Percentiles rank a stretch among this genome's conserved stretches.
phyloP scores from a whole-genome alignment of 148 eudicot species.

The Rhododendron ovatum region DNA sequence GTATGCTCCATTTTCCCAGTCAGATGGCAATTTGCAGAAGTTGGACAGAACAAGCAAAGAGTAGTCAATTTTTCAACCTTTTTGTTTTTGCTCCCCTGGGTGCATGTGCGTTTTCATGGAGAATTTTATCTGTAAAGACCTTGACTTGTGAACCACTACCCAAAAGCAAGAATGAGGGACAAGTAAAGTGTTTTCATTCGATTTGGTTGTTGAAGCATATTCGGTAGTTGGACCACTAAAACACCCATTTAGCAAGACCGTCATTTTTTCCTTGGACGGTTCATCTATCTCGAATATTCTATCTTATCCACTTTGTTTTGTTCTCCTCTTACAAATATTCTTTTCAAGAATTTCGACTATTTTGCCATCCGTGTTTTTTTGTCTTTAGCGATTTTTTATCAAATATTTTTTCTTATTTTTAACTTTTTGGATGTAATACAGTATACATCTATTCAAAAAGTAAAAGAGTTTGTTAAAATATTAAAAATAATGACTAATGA shows the following conservation, averaged over 20 bases:
- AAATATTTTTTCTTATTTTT: too few species aligned
- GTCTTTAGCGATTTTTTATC: too few species aligned
- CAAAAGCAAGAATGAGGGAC: neutral
- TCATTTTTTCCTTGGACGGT: neutral
- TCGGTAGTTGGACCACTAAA: neutral
- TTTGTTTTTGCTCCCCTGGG: neutral
- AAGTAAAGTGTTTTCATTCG: neutral
- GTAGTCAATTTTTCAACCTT: neutral
- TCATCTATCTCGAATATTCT: neutral
- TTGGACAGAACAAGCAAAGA: neutral
- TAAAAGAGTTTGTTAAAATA: too few species aligned
- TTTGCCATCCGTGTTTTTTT: too few species aligned
- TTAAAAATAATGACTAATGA: too few species aligned
- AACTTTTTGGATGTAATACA: too few species aligned
- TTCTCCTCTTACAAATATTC: too few species aligned
- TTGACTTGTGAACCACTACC: neutral
- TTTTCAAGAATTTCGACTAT: too few species aligned
- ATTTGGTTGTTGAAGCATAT: neutral
- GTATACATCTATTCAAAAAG: too few species aligned
- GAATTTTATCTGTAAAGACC: neutral
- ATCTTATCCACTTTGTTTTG: too few species aligned
- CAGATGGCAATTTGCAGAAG: neutral
- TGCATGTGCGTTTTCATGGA: neutral
- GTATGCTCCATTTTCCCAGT: constrained; percentile 1
- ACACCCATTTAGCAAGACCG: neutral